phyloP scores from a whole-genome alignment of 1,284 basidiomycete genomes.

The Malassezia equina region DNA sequence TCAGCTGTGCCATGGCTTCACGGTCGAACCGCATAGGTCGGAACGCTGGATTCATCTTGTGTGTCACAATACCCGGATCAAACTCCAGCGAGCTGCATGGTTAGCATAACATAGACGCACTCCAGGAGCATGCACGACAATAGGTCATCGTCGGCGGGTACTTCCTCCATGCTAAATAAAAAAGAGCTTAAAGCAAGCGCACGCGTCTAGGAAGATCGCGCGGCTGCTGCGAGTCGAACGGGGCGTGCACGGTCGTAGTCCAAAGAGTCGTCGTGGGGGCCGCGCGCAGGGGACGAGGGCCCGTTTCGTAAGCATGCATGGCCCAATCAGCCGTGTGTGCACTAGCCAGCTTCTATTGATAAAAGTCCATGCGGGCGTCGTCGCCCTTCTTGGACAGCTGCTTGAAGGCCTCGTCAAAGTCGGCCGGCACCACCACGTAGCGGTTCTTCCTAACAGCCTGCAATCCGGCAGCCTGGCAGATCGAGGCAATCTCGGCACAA shows the following conservation, averaged over 20 bases:
- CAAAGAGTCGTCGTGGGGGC: too few relatives aligned
- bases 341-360: slow-evolving; percentile 24
- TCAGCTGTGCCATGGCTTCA: slow-evolving; percentile 28
- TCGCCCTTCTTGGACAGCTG: slow-evolving; percentile 46
- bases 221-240: background rate
- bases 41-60: slow-evolving; percentile 47
- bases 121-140: slow-evolving; percentile 46
- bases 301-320: slow-evolving; percentile 15
- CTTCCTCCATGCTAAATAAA: slow-evolving; percentile 38
- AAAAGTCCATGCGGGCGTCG: slow-evolving; percentile 45
- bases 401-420: slow-evolving; percentile 64
- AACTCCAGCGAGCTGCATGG: slow-evolving; percentile 37
- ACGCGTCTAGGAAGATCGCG: background rate
- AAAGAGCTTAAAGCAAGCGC: background rate
- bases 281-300: background rate
- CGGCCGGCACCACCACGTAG: slow-evolving; percentile 86
- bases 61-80: slow-evolving; percentile 42
- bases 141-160: slow-evolving; percentile 45
- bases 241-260: slow-evolving; percentile 8
- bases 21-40: slow-evolving; percentile 40
- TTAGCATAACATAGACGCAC: slow-evolving; percentile 17
- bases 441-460: slow-evolving; percentile 98
- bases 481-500: slow-evolving; percentile 87
- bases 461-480: slow-evolving; percentile 92
- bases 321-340: background rate